phyloP scores from a whole-genome alignment of 75 land plant species.

The Selaginella tamariscina region DNA sequence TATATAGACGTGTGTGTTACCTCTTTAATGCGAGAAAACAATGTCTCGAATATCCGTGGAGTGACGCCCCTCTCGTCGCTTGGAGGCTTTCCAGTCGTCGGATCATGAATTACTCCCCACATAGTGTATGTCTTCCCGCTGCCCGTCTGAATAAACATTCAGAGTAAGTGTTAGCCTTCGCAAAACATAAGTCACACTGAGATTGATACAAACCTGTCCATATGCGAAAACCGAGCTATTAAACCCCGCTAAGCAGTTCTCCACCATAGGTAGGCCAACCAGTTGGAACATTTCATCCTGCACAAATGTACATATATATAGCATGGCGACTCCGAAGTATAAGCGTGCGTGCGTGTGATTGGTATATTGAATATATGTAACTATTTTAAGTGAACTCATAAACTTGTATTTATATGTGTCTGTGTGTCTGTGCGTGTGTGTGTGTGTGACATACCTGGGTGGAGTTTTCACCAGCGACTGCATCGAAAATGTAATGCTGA shows the following conservation, averaged over 20 bases:
- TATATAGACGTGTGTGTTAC: too few species aligned
- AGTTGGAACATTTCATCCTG: slow-evolving; percentile 70
- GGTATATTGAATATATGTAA: neutral
- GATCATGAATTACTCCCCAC: slow-evolving; percentile 79
- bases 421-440: too few species aligned
- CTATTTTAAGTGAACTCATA: neutral
- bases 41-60: slow-evolving; percentile 75
- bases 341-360: neutral
- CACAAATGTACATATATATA: slow-evolving; percentile 2
- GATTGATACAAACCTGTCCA: slow-evolving; percentile 61
- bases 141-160: slow-evolving; percentile 52
- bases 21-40: slow-evolving; percentile 74
- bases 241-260: slow-evolving; percentile 75
- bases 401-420: neutral
- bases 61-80: slow-evolving; percentile 55
- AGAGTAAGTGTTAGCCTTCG: neutral
- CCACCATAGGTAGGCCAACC: slow-evolving; percentile 72
- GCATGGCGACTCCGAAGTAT: neutral
- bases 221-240: slow-evolving; percentile 80
- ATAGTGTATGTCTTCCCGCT: slow-evolving; percentile 98
- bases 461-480: slow-evolving; percentile 49
- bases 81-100: slow-evolving; percentile 32
- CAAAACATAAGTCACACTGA: neutral
- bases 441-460: slow-evolving; percentile 76
- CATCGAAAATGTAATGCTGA: slow-evolving; percentile 45